These are phyloP conservation scores for Dioszegia aurantiaca DNA, from an alignment of 768 basidiomycete genomes.

Conservation along the genomic window DNA sequence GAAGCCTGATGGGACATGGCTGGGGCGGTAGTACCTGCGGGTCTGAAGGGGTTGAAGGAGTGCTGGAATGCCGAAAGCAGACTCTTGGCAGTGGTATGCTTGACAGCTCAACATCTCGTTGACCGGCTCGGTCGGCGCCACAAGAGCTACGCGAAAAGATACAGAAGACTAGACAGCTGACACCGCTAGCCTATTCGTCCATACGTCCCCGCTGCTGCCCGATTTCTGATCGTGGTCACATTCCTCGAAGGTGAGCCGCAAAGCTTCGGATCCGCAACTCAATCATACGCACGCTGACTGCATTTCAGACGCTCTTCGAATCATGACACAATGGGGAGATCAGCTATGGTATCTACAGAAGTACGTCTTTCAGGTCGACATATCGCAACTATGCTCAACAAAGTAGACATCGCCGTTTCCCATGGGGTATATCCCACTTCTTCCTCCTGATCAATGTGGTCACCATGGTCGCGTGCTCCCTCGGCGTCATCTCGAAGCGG, in stretches of 20 bases:
- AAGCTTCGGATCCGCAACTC: not conserved
- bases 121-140: too few species aligned
- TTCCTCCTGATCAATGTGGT: conserved; percentile 89
- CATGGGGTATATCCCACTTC: conserved; percentile 88
- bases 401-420: conserved; percentile 95
- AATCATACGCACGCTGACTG: conserved; percentile 1
- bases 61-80: too few species aligned
- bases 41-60: too few species aligned
- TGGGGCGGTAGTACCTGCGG: too few species aligned
- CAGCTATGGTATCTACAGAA: conserved; percentile 97
- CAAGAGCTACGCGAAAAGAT: too few species aligned
- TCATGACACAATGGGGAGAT: conserved; percentile 90
- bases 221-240: conserved; percentile 96
- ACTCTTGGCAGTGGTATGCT: too few species aligned
- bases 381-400: too few species aligned
- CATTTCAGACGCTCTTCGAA: conserved; percentile 74
- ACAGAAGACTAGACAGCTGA: not conserved
- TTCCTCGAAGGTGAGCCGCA: conserved; percentile 68
- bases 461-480: conserved; percentile 80
- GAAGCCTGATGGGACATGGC: too few species aligned
- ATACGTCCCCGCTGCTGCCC: conserved; percentile 86
- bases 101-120: too few species aligned
- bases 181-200: conserved; percentile 76
- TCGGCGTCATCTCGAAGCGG: conserved; percentile 78
- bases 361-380: too few species aligned